Evolutionary conservation across 371 early-diverging fungal genomes (phyloP).

Genomic region (Actinomucor elegans): DNA sequence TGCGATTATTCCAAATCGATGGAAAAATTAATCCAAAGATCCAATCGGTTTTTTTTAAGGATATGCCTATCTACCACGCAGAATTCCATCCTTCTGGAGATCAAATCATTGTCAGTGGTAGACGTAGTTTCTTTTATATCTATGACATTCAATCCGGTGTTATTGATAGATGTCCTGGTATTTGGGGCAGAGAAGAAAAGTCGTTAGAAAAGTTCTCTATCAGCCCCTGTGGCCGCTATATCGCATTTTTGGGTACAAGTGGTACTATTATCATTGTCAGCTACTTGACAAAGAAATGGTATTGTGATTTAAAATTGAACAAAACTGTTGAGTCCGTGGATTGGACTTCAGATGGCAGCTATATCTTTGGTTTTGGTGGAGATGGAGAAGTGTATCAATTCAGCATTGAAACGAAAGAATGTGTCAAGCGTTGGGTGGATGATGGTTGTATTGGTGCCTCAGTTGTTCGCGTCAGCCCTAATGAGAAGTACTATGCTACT

Average conservation of each 20-base stretch:
- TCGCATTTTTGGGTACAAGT: conserved; percentile 77
- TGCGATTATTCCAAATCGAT: conserved; percentile 87
- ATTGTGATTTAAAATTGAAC: conserved; percentile 85
- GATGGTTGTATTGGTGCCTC: conserved; percentile 79
- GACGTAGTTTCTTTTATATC: conserved; percentile 75
- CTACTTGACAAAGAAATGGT: conserved; percentile 79
- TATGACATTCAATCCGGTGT: conserved; percentile 83
- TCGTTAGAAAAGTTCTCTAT: conserved; percentile 65
- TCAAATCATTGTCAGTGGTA: conserved; percentile 74
- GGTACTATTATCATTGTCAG: conserved; percentile 84
- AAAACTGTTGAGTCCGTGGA: conserved; percentile 64
- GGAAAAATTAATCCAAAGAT: conserved; percentile 89
- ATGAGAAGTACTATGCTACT: conserved; percentile 76
- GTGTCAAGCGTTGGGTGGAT: conserved; percentile 78
- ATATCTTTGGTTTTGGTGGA: conserved; percentile 62
- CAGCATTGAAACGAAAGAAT: conserved; percentile 64
- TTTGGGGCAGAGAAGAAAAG: conserved; percentile 72
- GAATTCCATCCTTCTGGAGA: conserved; percentile 76
- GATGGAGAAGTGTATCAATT: conserved; percentile 76
- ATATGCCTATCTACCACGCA: conserved; percentile 76
- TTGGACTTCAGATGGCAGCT: conserved; percentile 67
- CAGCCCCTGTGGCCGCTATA: conserved; percentile 59
- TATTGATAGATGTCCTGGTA: conserved; percentile 67
- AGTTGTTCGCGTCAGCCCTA: conserved; percentile 68
- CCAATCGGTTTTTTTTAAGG: conserved; percentile 79